phyloP scores from a whole-genome alignment of 2,329 filamentous ascomycete species.

The Sphaceloma murrayae region DNA sequence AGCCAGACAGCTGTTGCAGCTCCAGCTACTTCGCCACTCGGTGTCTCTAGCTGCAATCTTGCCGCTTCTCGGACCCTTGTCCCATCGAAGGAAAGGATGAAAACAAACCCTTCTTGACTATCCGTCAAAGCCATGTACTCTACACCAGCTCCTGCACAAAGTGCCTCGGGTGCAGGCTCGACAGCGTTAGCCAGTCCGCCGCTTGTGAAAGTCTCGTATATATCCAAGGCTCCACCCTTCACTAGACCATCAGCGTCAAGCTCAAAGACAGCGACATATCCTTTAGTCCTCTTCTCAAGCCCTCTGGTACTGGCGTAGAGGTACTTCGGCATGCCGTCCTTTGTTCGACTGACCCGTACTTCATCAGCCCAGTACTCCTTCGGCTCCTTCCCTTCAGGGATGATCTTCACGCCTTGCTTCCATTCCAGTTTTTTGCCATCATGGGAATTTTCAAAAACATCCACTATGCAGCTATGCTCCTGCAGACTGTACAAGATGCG shows the following conservation, averaged over 20 bases:
- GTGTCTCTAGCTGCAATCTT: slow-evolving; percentile 25
- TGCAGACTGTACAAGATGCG: slow-evolving; percentile 28
- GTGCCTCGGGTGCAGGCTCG: slow-evolving; percentile 25
- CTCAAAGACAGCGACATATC: slow-evolving; percentile 14
- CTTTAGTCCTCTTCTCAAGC: slow-evolving; percentile 22
- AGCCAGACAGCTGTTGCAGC: slow-evolving; percentile 30
- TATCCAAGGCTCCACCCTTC: slow-evolving; percentile 24
- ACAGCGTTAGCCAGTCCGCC: slow-evolving; percentile 31
- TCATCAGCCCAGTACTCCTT: slow-evolving; percentile 31
- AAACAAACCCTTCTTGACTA: slow-evolving; percentile 28
- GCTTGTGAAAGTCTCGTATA: slow-evolving; percentile 30
- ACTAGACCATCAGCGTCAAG: slow-evolving; percentile 23
- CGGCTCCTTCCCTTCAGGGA: slow-evolving; percentile 27
- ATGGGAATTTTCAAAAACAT: slow-evolving; percentile 25
- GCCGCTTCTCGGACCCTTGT: slow-evolving; percentile 25
- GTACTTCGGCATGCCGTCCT: slow-evolving; percentile 23
- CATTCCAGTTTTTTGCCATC: slow-evolving; percentile 26
- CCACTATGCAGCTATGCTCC: slow-evolving; percentile 31
- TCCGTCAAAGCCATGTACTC: slow-evolving; percentile 30
- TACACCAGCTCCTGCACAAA: slow-evolving; percentile 17
- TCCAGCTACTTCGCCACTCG: slow-evolving; percentile 25
- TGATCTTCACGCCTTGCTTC: slow-evolving; percentile 25
- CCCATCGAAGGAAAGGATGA: slow-evolving; percentile 28
- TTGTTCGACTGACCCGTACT: slow-evolving; percentile 26
- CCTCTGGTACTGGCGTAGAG: slow-evolving; percentile 30